Evolutionary conservation across 176 grass and related monocot genomes (phyloP).

Genomic region (Saccharum spontaneum): DNA sequence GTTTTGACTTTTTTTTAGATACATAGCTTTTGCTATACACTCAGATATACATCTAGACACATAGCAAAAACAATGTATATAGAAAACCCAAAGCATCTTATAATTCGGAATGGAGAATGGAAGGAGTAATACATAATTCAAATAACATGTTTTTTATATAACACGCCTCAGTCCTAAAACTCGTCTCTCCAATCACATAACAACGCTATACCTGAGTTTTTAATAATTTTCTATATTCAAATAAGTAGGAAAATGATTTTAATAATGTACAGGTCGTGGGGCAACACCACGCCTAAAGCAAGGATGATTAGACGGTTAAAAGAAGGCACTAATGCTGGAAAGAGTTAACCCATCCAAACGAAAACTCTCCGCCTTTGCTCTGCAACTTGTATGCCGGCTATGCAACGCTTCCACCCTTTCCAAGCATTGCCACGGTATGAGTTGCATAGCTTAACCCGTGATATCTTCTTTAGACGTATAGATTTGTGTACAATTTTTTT

Average conservation of each 20-base stretch:
- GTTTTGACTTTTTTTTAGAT: too few relatives aligned
- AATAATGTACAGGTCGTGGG: neutral
- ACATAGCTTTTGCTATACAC: too few relatives aligned
- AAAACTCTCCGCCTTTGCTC: neutral
- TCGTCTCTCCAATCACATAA: neutral
- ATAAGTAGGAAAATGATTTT: neutral
- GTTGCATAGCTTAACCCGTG: too few relatives aligned
- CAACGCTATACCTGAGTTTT: neutral
- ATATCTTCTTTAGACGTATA: too few relatives aligned
- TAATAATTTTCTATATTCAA: too few relatives aligned
- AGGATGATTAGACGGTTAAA: neutral
- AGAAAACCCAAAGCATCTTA: neutral
- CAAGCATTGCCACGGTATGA: too few relatives aligned
- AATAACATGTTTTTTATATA: neutral
- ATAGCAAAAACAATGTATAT: neutral
- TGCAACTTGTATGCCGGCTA: neutral
- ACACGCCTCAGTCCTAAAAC: neutral
- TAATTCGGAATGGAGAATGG: too few relatives aligned
- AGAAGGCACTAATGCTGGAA: neutral
- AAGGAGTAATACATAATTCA: neutral
- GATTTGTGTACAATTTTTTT: too few relatives aligned
- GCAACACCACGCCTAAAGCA: neutral
- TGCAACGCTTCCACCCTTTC: too few relatives aligned
- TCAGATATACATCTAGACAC: too few relatives aligned
- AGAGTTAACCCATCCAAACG: neutral